Evolutionary conservation across 352 stramenopile species (phyloP).

Genomic region (Pythium aquatile): DNA sequence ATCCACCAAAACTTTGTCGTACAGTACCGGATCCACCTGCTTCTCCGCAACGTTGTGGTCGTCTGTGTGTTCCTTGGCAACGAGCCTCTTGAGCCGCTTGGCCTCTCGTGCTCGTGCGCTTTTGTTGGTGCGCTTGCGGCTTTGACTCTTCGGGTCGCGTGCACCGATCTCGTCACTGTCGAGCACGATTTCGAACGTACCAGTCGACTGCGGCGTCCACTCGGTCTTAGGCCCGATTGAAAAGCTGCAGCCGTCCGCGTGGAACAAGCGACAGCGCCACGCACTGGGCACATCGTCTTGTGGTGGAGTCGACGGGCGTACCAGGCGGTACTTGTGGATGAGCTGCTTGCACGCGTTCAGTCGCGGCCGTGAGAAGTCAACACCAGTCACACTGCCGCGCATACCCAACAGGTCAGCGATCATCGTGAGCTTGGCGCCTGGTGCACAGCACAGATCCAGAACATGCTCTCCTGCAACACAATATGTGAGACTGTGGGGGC

Average conservation of each 20-base stretch:
- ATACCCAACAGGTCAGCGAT: conserved; percentile 82
- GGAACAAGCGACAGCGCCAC: conserved; percentile 76
- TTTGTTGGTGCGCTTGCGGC: conserved; percentile 92
- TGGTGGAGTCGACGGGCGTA: conserved; percentile 28
- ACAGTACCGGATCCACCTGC: conserved; percentile 35
- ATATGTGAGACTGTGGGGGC: background rate
- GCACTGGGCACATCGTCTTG: background rate
- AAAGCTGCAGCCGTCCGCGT: conserved; percentile 79
- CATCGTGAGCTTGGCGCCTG: conserved; percentile 91
- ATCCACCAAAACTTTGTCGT: conserved; percentile 95
- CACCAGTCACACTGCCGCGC: conserved; percentile 60
- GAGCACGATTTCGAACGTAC: conserved; percentile 49
- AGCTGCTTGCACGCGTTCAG: conserved; percentile 87
- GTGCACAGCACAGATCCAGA: conserved; percentile 94
- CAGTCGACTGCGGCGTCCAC: conserved; percentile 28
- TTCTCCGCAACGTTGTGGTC: background rate
- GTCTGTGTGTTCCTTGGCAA: background rate
- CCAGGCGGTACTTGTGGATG: conserved; percentile 92
- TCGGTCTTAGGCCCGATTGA: conserved; percentile 52
- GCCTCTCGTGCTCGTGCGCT: conserved; percentile 61
- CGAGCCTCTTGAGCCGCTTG: conserved; percentile 37
- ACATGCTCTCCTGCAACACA: conserved; percentile 62
- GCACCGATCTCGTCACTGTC: conserved; percentile 64
- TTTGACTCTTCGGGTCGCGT: conserved; percentile 40
- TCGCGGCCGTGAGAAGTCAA: conserved; percentile 88